These are phyloP conservation scores for Rhytidiadelphus loreus DNA, from an alignment of 225 moss, liverwort and hornwort genomes.

Conservation along the genomic window DNA sequence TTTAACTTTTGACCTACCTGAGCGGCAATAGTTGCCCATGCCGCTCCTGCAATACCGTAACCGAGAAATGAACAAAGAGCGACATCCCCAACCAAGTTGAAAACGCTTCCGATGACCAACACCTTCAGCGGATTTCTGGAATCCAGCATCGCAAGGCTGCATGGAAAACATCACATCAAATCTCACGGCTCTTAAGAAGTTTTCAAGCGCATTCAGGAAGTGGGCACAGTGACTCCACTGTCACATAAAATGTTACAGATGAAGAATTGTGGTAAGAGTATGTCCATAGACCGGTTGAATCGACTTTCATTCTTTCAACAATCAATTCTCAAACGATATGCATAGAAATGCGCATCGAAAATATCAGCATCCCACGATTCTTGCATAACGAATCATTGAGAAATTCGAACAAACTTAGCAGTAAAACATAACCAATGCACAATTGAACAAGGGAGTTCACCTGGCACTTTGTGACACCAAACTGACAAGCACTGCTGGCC, in stretches of 20 bases:
- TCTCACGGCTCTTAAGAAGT: background rate
- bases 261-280: background rate
- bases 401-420: background rate
- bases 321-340: background rate
- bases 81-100: slow-evolving; percentile 70
- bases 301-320: background rate
- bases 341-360: background rate
- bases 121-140: slow-evolving; percentile 62
- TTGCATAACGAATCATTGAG: background rate
- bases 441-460: slow-evolving; percentile 5
- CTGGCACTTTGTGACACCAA: slow-evolving; percentile 87
- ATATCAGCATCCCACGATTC: background rate
- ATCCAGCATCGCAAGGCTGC: slow-evolving; percentile 89
- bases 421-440: background rate
- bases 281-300: background rate
- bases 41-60: slow-evolving; percentile 84
- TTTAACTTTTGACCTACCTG: slow-evolving; percentile 28
- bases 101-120: slow-evolving; percentile 60
- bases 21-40: slow-evolving; percentile 75
- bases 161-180: background rate
- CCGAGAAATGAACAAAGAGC: slow-evolving; percentile 65
- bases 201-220: background rate
- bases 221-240: background rate
- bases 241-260: background rate
- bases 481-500: slow-evolving; percentile 76